These are phyloP conservation scores for Drechslerella stenobrocha DNA, from an alignment of 2,329 filamentous ascomycete species.

Conservation along the genomic window DNA sequence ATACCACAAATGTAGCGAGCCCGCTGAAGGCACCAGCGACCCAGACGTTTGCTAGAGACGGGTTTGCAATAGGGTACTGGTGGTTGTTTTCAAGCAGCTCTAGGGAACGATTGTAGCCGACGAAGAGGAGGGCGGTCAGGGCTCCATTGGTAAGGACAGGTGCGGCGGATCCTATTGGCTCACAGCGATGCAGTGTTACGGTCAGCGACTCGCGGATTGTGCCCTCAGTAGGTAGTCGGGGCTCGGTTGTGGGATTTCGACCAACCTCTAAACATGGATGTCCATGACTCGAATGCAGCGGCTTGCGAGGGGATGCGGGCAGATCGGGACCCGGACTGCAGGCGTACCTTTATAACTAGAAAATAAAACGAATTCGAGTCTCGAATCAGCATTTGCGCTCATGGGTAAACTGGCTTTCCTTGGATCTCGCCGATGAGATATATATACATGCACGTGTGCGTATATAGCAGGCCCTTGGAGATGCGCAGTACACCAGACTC, in stretches of 20 bases:
- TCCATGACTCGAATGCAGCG: slow-evolving; percentile 34
- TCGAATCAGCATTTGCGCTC: slow-evolving; percentile 15
- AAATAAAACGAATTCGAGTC: slow-evolving; percentile 6
- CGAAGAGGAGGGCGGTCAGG: slow-evolving; percentile 85
- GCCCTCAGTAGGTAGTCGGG: slow-evolving; percentile 24
- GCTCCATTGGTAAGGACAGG: slow-evolving; percentile 88
- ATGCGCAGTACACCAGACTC: background rate
- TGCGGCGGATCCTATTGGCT: slow-evolving; percentile 69
- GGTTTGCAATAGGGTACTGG: slow-evolving; percentile 56
- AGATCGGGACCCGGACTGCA: slow-evolving; percentile 67
- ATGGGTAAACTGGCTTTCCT: no score
- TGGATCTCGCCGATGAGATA: no score
- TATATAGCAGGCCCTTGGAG: background rate
- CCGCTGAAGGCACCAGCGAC: slow-evolving; percentile 78
- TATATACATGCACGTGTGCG: background rate
- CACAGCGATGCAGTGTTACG: slow-evolving; percentile 8
- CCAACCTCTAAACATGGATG: slow-evolving; percentile 50
- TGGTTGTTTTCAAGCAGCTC: slow-evolving; percentile 59
- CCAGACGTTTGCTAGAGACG: slow-evolving; percentile 70
- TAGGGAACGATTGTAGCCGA: slow-evolving; percentile 85
- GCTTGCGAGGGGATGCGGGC: slow-evolving; percentile 50
- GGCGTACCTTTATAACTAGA: slow-evolving; percentile 70
- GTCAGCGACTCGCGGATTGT: slow-evolving; percentile 15
- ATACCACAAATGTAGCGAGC: slow-evolving; percentile 80
- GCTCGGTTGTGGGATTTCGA: slow-evolving; percentile 54